Conservation (phyloP, 805 yeast species). For the Candida tammaniensis region DNA sequence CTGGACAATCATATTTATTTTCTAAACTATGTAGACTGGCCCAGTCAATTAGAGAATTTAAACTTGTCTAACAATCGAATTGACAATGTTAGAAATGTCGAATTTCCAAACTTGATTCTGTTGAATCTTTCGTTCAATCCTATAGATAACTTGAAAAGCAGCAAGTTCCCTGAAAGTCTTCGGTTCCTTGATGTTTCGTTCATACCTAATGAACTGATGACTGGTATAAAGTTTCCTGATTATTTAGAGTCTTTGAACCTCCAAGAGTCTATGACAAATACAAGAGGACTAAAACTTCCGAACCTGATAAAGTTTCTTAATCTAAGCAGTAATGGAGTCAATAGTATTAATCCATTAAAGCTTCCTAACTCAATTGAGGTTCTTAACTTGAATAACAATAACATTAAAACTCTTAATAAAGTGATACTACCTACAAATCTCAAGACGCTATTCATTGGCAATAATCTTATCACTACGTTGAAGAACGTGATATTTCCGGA, state of each 20-base stretch:
- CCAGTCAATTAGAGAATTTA: slow-evolving; percentile 24
- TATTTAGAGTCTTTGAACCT: slow-evolving; percentile 32
- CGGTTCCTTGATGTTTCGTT: slow-evolving; percentile 38
- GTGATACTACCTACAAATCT: slow-evolving; percentile 37
- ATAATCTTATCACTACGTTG: slow-evolving; percentile 42
- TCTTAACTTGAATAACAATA: slow-evolving; percentile 37
- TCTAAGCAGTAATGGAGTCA: slow-evolving; percentile 39
- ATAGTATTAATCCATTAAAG: slow-evolving; percentile 43
- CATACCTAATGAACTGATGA: slow-evolving; percentile 45
- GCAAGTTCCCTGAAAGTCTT: slow-evolving; percentile 36
- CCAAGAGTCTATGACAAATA: slow-evolving; percentile 44
- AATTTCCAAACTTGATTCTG: slow-evolving; percentile 31
- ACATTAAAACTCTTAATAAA: slow-evolving; percentile 43
- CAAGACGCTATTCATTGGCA: slow-evolving; percentile 37
- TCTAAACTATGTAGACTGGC: slow-evolving; percentile 38
- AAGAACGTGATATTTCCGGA: slow-evolving; percentile 42
- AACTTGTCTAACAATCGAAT: slow-evolving; percentile 40
- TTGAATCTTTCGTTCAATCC: slow-evolving; percentile 38
- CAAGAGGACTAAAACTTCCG: slow-evolving; percentile 42
- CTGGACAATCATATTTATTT: slow-evolving; percentile 38
- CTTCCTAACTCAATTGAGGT: slow-evolving; percentile 39
- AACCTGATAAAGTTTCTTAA: slow-evolving; percentile 27
- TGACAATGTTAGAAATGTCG: slow-evolving; percentile 35
- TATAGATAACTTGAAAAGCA: slow-evolving; percentile 41
- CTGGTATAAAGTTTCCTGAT: slow-evolving; percentile 46